These are phyloP conservation scores for Suillus lakei DNA, from an alignment of 768 basidiomycete species.

Conservation along the genomic window DNA sequence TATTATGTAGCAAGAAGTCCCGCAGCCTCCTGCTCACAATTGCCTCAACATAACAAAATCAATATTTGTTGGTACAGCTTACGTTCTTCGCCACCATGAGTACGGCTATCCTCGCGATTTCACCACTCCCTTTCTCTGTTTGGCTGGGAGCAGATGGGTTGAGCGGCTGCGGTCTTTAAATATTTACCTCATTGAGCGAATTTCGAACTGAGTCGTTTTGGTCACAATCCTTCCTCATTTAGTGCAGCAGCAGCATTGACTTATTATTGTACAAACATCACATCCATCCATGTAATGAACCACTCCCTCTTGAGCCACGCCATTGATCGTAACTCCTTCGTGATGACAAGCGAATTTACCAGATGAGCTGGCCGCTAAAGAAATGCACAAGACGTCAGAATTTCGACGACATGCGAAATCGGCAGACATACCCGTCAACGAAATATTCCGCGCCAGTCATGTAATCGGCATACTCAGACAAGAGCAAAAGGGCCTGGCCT, in stretches of 20 bases:
- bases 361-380: constrained; percentile 35
- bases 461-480: constrained; percentile 55
- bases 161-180: not conserved
- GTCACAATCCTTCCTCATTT: not conserved
- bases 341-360: constrained; percentile 20
- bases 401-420: not conserved
- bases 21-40: not conserved
- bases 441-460: constrained; percentile 65
- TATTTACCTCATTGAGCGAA: not conserved
- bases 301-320: not conserved
- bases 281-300: not conserved
- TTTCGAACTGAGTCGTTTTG: not conserved
- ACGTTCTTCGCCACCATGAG: not conserved
- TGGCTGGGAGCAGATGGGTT: not conserved
- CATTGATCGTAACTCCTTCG: not conserved
- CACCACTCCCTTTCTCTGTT: constrained; percentile 1
- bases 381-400: not conserved
- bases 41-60: not conserved
- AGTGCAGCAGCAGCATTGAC: not conserved
- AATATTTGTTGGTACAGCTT: not conserved
- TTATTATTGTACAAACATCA: not conserved
- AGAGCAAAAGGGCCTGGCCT: constrained; percentile 56
- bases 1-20: not conserved
- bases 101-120: constrained; percentile 4
- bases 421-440: constrained; percentile 53